Base-by-base conservation (phyloP, 352 stramenopile genomes). In the Globisporangium abappressorium region DNA sequence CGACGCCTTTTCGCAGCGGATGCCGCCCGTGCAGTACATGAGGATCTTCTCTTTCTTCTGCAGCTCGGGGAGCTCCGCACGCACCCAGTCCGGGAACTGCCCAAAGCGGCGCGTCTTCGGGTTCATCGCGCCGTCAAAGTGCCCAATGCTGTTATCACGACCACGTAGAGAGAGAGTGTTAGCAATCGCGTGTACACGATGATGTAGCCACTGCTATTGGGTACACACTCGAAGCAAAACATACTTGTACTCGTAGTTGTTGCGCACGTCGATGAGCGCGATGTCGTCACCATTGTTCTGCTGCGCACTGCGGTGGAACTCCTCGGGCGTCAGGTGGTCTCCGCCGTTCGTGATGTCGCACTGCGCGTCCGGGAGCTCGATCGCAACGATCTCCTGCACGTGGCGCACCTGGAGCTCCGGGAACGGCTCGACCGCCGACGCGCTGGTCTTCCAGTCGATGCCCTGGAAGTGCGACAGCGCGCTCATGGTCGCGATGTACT, bases 361-460 rank as follows among this genome's bases (percentile, higher is more conserved):
- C 30, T 73, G 68, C 33, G 76, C 72, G 49, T 81, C 70, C 12
- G 81, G 80, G 24, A 95, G 70, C 57, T 90, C 87, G 20, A 95
- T 81, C 28, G 85, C 81, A 65, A 95, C 87, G 64, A 95, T 90
- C 74, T 95, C 87, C 4, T 71, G 69, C 64, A 82, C 76, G 34
- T 81, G 69, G 26, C 87, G 85, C 62, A 97, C 79, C 8, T 89
- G 79, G 43, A 97, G 71, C 46, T 88, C 86, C 4, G 71, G 59
- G 66, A 96, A 94, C 8, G 84, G 84, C 64, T 72, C 53, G 0
- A 85, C 81, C 0, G 60, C 8, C 0, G 84, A 82, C 7, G 22
- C 34, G 68, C 85, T 93, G 12, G 77, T 87, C 77, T 97, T 97
- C 90, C 90, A 97, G 80, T 96, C 90, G 53, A 96, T 77, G n/a